Base-by-base conservation (phyloP, 441 rosid species). In the Erodium chrysanthum region DNA sequence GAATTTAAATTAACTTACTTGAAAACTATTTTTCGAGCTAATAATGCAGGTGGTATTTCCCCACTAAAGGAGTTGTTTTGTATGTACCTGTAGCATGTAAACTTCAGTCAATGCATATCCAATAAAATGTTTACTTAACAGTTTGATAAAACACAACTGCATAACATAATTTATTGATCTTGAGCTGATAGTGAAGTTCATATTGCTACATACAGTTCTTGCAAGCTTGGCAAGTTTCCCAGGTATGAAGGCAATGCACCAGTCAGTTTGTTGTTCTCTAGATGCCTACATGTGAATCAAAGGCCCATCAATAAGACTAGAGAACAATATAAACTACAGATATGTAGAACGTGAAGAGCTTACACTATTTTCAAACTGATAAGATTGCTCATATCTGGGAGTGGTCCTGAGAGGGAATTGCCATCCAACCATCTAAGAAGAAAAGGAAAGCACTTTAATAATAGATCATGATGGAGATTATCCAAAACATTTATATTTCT, bases 61-160 rank as follows among this genome's bases (percentile, higher is more conserved):
- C 98, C 97, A 59, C 64, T 78, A 67, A 94, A 86, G 67, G 88
- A 84, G 82, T 94, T 94, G 85, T 89, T 86, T 75, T 86, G 85
- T 69, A 91, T 80, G 76, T 80, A 76, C 83, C 97, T 94, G 90
- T 71, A 80, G 78, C 18, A 67, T 50, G 63, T 31, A 59, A 42
- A 73, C 64, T 56, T 68, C 56, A 5, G 23, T 67, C 64, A 66
- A 20, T 11, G 33, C 73, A 44, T 23, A 69, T 29, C 58, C 50
- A 66, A 33, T 68, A 11, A 46, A 15, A n/a, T 46, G 54, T 11
- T 44, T 44, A 44, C n/a, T 9, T 44, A 44, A 44, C n/a, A 44
- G 14, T n/a, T 44, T 11, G 29, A n/a, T 22, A 14, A 52, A 31
- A 18, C 44, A 21, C 23, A 44, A 44, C 50, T 11, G 50, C 54